A percentile compares a stretch with the other conserved stretches of the same genome.
Conservation (phyloP, 2,329 filamentous ascomycete species). For the Epichloe hybrida region DNA sequence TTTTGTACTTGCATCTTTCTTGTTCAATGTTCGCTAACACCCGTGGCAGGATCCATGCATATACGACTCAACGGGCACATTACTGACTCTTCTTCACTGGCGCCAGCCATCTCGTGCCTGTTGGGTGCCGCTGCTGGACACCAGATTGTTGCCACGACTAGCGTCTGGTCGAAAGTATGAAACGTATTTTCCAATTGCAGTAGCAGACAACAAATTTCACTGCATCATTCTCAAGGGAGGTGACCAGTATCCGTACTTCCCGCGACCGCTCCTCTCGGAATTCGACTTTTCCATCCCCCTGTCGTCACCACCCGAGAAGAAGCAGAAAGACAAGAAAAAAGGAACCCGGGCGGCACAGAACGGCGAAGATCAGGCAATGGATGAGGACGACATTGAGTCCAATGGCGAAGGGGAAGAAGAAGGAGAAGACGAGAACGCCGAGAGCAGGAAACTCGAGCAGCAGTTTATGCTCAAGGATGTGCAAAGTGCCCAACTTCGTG, state of each 20-base stretch:
- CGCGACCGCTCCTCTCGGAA: conserved; percentile 75
- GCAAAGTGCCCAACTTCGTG: conserved; percentile 59
- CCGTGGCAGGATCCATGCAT: conserved; percentile 72
- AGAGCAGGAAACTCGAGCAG: conserved; percentile 61
- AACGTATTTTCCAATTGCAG: conserved; percentile 88
- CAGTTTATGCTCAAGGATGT: conserved; percentile 63
- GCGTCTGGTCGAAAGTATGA: conserved; percentile 78
- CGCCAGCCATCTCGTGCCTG: conserved; percentile 68
- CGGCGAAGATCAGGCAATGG: conserved; percentile 22
- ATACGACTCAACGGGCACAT: conserved; percentile 82
- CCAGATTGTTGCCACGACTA: conserved; percentile 66
- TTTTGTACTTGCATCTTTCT: not conserved
- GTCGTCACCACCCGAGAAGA: conserved; percentile 33
- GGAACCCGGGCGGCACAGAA: conserved; percentile 17
- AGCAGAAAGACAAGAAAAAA: conserved; percentile 22
- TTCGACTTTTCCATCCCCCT: conserved; percentile 88
- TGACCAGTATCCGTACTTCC: conserved; percentile 87
- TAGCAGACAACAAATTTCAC: conserved; percentile 84
- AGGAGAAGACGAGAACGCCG: conserved; percentile 20
- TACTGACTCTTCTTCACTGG: conserved; percentile 86
- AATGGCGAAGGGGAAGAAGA: conserved; percentile 12
- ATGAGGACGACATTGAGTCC: conserved; percentile 21
- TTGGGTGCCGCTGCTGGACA: conserved; percentile 90
- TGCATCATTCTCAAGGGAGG: conserved; percentile 98
- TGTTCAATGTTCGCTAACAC: not conserved